A percentile compares a stretch with the other conserved stretches of the same genome.
These are phyloP conservation scores for Phallus indusiatus DNA, from an alignment of 768 basidiomycete species.

Conservation along the genomic window DNA sequence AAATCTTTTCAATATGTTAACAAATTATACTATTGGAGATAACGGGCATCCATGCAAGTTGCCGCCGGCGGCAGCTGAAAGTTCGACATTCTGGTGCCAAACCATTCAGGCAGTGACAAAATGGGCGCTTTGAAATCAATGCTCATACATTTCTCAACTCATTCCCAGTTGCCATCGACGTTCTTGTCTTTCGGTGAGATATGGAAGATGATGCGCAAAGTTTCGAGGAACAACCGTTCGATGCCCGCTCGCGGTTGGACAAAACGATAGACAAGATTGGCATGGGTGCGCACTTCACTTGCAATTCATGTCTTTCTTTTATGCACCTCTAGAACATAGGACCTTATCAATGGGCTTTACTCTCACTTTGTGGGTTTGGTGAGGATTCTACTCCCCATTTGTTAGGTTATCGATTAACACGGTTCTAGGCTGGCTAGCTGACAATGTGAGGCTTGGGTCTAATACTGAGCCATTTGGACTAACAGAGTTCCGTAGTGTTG, in stretches of 20 bases:
- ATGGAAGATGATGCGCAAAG: slow-evolving; percentile 2
- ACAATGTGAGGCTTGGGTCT: slow-evolving; percentile 53
- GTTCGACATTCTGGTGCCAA: no score
- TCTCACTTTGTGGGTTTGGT: slow-evolving; percentile 87
- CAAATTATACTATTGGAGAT: no score
- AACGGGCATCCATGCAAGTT: no score
- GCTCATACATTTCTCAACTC: background rate
- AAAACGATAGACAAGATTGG: slow-evolving; percentile 85
- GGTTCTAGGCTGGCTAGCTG: slow-evolving; percentile 77
- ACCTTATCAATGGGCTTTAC: slow-evolving; percentile 72
- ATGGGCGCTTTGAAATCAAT: background rate
- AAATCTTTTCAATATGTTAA: no score
- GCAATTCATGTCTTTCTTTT: background rate
- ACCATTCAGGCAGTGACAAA: no score
- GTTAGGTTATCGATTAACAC: background rate
- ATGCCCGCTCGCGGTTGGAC: slow-evolving; percentile 46
- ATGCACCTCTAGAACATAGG: slow-evolving; percentile 22
- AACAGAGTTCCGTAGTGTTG: slow-evolving; percentile 58
- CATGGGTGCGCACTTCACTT: slow-evolving; percentile 46
- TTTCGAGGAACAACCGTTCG: slow-evolving; percentile 17
- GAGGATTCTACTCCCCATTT: slow-evolving; percentile 24
- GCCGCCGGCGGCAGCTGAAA: no score
- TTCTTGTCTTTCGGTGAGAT: background rate
- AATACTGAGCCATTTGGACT: slow-evolving; percentile 1
- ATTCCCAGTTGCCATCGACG: background rate